A percentile compares a stretch with the other conserved stretches of the same genome.
These are phyloP conservation scores for Polyporus tsugae DNA, from an alignment of 1,284 basidiomycete species.

Conservation along the genomic window DNA sequence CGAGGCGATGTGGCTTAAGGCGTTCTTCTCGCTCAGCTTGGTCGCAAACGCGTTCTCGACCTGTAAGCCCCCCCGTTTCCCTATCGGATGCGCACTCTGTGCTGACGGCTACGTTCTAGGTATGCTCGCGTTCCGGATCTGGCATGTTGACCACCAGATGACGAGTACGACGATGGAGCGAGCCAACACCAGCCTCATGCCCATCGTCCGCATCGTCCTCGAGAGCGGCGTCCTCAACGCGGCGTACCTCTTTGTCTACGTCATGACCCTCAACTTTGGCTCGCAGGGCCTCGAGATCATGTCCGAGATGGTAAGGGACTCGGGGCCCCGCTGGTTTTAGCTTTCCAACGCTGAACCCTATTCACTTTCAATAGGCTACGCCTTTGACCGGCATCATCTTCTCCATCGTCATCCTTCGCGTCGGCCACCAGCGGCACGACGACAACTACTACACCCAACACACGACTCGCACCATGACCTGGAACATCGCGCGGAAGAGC, in stretches of 20 bases:
- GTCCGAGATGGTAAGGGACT: slow-evolving; percentile 30
- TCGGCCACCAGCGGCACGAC: slow-evolving; percentile 20
- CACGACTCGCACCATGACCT: slow-evolving; percentile 5
- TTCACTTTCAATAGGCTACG: slow-evolving; percentile 3
- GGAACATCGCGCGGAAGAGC: slow-evolving; percentile 11
- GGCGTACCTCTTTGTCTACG: slow-evolving; percentile 30
- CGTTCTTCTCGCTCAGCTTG: slow-evolving; percentile 32
- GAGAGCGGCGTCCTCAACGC: slow-evolving; percentile 34
- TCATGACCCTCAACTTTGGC: slow-evolving; percentile 23
- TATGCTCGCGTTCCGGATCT: slow-evolving; percentile 30
- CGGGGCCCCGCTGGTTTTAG: not conserved
- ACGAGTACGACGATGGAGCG: not conserved
- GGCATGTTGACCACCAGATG: slow-evolving; percentile 18
- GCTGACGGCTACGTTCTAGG: slow-evolving; percentile 8
- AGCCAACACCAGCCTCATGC: slow-evolving; percentile 14
- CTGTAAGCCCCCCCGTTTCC: slow-evolving; percentile 8
- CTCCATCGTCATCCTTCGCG: slow-evolving; percentile 23
- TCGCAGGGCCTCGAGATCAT: slow-evolving; percentile 29
- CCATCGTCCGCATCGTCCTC: slow-evolving; percentile 30
- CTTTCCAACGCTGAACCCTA: not conserved
- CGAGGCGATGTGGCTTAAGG: slow-evolving; percentile 23
- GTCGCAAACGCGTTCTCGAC: slow-evolving; percentile 33
- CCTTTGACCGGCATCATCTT: slow-evolving; percentile 23
- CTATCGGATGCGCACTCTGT: not conserved
- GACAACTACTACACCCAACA: slow-evolving; percentile 15